Evolutionary conservation across 2,329 filamentous ascomycete species (phyloP).

Genomic region (Volutella citrinella): DNA sequence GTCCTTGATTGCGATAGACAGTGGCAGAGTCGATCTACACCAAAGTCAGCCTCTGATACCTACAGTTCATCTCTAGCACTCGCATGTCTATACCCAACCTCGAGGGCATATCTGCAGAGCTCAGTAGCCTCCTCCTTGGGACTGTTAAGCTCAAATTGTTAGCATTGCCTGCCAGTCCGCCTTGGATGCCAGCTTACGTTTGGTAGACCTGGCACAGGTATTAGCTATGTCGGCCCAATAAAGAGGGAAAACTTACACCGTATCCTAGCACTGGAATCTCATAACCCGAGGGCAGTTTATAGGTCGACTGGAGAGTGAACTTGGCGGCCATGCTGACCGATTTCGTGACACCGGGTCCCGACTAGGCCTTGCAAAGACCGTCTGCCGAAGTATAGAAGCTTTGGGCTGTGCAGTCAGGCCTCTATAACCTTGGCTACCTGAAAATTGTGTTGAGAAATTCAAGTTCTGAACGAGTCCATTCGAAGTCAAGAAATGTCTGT

Average conservation of each 20-base stretch:
- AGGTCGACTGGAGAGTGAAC: constrained; percentile 43
- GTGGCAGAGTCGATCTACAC: constrained; percentile 51
- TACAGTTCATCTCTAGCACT: no score
- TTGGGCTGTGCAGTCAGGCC: no score
- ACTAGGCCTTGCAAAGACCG: no score
- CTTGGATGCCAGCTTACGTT: no score
- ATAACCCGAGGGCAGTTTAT: constrained; percentile 54
- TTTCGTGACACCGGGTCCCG: no score
- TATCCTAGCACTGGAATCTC: constrained; percentile 52
- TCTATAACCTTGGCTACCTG: no score
- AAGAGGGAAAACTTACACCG: constrained; percentile 40
- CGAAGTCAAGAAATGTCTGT: no score
- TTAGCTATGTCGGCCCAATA: constrained; percentile 10
- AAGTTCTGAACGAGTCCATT: no score
- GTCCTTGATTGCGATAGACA: constrained; percentile 49
- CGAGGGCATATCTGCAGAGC: constrained; percentile 44
- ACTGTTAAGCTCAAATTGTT: no score
- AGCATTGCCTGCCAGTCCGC: no score
- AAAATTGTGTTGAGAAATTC: no score
- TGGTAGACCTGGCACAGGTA: constrained; percentile 44
- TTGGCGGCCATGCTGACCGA: constrained; percentile 46
- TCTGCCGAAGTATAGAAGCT: no score
- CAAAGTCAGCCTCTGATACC: constrained; percentile 2
- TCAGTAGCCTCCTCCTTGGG: constrained; percentile 29
- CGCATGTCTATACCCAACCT: constrained; percentile 53